Conservation (phyloP, 1,284 basidiomycete genomes). For the Naganishia albida region DNA sequence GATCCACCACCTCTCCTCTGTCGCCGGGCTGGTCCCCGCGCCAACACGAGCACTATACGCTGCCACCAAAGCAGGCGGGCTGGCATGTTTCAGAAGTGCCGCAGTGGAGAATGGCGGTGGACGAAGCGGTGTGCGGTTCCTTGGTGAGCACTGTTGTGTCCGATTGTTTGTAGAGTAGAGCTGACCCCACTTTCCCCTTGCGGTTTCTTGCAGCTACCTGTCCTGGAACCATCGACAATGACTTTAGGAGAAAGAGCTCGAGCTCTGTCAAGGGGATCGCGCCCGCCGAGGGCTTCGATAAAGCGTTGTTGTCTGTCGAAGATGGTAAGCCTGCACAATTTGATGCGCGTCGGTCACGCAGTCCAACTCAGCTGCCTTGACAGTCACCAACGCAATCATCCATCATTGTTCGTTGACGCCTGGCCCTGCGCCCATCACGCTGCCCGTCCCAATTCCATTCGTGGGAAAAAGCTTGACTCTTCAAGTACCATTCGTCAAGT, state of each 20-base stretch:
- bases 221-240: slow-evolving; percentile 62
- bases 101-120: slow-evolving; percentile 58
- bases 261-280: slow-evolving; percentile 56
- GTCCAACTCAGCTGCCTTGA: background rate
- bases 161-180: background rate
- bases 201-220: slow-evolving; percentile 52
- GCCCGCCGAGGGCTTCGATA: slow-evolving; percentile 44
- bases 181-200: background rate
- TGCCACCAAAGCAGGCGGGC: slow-evolving; percentile 77
- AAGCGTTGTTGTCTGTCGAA: slow-evolving; percentile 44
- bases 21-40: slow-evolving; percentile 77
- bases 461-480: slow-evolving; percentile 40
- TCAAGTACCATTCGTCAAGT: slow-evolving; percentile 37
- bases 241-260: slow-evolving; percentile 70
- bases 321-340: slow-evolving; percentile 37
- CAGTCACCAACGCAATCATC: slow-evolving; percentile 49
- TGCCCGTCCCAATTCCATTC: slow-evolving; percentile 41
- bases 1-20: slow-evolving; percentile 75
- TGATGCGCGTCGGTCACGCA: background rate
- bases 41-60: slow-evolving; percentile 83
- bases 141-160: slow-evolving; percentile 41
- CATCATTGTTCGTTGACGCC: slow-evolving; percentile 47
- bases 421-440: slow-evolving; percentile 35
- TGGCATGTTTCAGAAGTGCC: slow-evolving; percentile 72
- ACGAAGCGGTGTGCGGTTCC: slow-evolving; percentile 52